A percentile compares a stretch with the other conserved stretches of the same genome.
These are phyloP conservation scores for Panaeolus papilionaceus DNA, from an alignment of 768 basidiomycete genomes.

Conservation along the genomic window DNA sequence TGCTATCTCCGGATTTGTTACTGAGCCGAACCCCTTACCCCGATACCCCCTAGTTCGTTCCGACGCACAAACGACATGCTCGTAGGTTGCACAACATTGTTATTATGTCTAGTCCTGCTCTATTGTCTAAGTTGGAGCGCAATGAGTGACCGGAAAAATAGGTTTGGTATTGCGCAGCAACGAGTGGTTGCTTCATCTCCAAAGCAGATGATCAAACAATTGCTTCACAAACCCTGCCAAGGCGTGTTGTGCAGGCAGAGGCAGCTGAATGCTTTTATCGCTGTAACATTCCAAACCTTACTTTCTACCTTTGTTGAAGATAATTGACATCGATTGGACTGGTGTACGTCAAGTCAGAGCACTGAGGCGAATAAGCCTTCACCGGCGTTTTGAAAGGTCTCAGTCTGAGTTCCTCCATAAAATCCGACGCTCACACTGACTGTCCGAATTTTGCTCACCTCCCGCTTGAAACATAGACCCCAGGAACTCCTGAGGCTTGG, in stretches of 20 bases:
- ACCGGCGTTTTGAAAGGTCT: constrained; percentile 2
- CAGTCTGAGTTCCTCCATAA: not conserved
- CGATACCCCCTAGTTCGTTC: not conserved
- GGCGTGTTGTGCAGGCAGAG: constrained; percentile 13
- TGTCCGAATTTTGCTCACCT: not conserved
- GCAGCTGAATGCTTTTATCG: not conserved
- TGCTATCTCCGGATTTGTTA: constrained; percentile 2
- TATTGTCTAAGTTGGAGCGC: not conserved
- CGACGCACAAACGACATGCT: not conserved
- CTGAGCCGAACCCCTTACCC: constrained; percentile 5
- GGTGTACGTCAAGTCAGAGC: not conserved
- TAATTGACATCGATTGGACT: constrained; percentile 4
- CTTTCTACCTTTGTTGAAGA: not conserved
- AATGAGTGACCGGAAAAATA: not conserved
- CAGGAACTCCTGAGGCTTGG: not conserved
- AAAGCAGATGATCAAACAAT: constrained; percentile 17
- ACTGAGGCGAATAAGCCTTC: constrained; percentile 9
- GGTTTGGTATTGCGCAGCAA: not conserved
- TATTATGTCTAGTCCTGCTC: not conserved
- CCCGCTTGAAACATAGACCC: not conserved
- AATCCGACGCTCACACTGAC: constrained; percentile 2
- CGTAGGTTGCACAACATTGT: not conserved
- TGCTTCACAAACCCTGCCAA: constrained; percentile 22
- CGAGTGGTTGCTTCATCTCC: constrained; percentile 16
- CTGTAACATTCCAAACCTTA: constrained; percentile 10